Evolutionary conservation across 345 rosid genomes (phyloP).

Genomic region (Ceriops zippeliana): DNA sequence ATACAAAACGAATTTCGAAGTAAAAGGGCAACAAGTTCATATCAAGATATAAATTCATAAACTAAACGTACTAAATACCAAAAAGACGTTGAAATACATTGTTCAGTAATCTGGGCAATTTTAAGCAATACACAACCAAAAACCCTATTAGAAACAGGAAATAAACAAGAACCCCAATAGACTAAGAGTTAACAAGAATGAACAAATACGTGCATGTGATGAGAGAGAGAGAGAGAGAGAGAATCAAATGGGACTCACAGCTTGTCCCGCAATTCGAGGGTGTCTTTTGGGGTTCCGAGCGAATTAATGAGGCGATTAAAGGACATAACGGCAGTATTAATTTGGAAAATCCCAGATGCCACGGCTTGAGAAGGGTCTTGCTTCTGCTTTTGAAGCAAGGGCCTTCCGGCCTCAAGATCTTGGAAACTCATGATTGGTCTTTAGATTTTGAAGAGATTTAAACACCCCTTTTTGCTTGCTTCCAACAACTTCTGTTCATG

Average conservation of each 20-base stretch:
- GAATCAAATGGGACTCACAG: constrained; percentile 27
- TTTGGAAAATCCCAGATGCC: constrained; percentile 68
- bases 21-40: too few relatives aligned
- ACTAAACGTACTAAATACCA: too few relatives aligned
- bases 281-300: constrained; percentile 72
- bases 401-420: constrained; percentile 49
- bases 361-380: constrained; percentile 58
- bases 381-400: constrained; percentile 17
- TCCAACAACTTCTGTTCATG: not conserved
- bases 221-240: not conserved
- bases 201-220: not conserved
- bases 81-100: too few relatives aligned
- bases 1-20: not conserved
- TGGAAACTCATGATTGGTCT: constrained; percentile 47
- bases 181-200: too few relatives aligned
- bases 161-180: too few relatives aligned
- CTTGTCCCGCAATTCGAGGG: constrained; percentile 58
- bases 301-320: constrained; percentile 69
- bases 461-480: not conserved
- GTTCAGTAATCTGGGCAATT: too few relatives aligned
- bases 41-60: too few relatives aligned
- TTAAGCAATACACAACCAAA: too few relatives aligned
- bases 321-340: constrained; percentile 60
- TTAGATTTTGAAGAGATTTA: not conserved
- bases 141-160: too few relatives aligned